Percentiles rank a stretch among this genome's conserved stretches.
Evolutionary conservation across 495 filamentous ascomycete species (phyloP).

Genomic region (Aspergillus avenaceus): DNA sequence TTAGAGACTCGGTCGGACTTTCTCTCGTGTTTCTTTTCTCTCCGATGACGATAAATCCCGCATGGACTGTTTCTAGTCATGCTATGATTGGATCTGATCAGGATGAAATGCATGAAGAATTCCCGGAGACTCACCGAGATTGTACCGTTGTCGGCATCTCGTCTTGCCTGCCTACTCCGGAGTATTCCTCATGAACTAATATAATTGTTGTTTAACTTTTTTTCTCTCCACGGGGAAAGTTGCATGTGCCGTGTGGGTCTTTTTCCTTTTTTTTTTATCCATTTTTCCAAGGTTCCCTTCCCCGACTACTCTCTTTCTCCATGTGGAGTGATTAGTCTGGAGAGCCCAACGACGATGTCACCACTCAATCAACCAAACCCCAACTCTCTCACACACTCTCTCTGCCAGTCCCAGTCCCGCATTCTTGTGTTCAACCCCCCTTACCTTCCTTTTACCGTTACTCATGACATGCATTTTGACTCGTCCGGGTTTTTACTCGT

Average conservation of each 20-base stretch:
- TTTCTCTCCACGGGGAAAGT: background rate
- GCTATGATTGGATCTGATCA: background rate
- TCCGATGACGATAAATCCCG: background rate
- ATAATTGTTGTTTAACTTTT: too few relatives aligned
- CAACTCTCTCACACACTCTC: too few relatives aligned
- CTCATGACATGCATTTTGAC: too few relatives aligned
- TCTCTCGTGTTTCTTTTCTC: background rate
- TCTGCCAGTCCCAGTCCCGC: too few relatives aligned
- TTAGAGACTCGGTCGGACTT: background rate
- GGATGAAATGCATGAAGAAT: background rate
- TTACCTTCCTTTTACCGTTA: too few relatives aligned
- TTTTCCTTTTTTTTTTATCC: background rate
- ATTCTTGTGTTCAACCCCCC: too few relatives aligned
- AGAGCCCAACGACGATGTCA: too few relatives aligned
- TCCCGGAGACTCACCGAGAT: constrained; percentile 10
- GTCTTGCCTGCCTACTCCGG: background rate
- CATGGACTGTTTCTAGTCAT: background rate
- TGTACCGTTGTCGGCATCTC: background rate
- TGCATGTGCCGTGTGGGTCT: background rate
- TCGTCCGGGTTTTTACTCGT: too few relatives aligned
- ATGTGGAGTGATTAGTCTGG: background rate
- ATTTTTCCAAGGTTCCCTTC: background rate
- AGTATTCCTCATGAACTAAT: too few relatives aligned
- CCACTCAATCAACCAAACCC: too few relatives aligned
- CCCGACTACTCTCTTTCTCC: too few relatives aligned